Percentiles rank a stretch among this genome's conserved stretches.
Evolutionary conservation across 176 grass and related monocot genomes (phyloP).

Genomic region (Phragmites australis): DNA sequence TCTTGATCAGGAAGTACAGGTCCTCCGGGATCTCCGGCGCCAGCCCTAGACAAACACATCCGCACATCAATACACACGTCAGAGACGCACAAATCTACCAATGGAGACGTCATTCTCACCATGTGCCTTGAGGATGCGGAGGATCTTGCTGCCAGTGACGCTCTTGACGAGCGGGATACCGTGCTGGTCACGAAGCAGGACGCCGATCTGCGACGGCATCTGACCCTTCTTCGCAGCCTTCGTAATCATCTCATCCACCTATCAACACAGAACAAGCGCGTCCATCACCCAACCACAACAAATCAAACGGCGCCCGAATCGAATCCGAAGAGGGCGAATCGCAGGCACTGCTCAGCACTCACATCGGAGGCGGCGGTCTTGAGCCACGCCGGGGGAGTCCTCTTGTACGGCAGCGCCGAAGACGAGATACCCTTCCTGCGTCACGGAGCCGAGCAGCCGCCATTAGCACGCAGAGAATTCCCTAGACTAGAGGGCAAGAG

Average conservation of each 20-base stretch:
- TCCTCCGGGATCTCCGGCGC: slow-evolving; percentile 89
- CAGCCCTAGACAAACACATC: slow-evolving; percentile 25
- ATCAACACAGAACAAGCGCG: neutral
- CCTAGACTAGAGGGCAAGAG: neutral
- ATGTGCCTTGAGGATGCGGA: slow-evolving; percentile 86
- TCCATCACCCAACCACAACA: neutral
- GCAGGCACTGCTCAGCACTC: neutral
- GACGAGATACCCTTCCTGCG: slow-evolving; percentile 88
- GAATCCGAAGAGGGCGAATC: neutral
- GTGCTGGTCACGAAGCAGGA: slow-evolving; percentile 83
- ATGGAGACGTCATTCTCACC: slow-evolving; percentile 31
- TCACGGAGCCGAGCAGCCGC: neutral
- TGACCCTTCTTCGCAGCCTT: slow-evolving; percentile 90
- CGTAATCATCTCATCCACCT: slow-evolving; percentile 82
- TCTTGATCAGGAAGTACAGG: slow-evolving; percentile 89
- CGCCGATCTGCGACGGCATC: slow-evolving; percentile 90
- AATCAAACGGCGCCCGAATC: neutral
- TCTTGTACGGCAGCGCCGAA: slow-evolving; percentile 89
- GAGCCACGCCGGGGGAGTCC: slow-evolving; percentile 74
- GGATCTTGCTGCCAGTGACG: slow-evolving; percentile 90
- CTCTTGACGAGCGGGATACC: slow-evolving; percentile 82
- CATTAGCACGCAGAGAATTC: slow-evolving; percentile 31
- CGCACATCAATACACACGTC: neutral
- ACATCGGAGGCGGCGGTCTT: slow-evolving; percentile 66
- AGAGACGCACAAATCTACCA: neutral